phyloP scores from a whole-genome alignment of 345 rosid species.

The Schrenkiella parvula region DNA sequence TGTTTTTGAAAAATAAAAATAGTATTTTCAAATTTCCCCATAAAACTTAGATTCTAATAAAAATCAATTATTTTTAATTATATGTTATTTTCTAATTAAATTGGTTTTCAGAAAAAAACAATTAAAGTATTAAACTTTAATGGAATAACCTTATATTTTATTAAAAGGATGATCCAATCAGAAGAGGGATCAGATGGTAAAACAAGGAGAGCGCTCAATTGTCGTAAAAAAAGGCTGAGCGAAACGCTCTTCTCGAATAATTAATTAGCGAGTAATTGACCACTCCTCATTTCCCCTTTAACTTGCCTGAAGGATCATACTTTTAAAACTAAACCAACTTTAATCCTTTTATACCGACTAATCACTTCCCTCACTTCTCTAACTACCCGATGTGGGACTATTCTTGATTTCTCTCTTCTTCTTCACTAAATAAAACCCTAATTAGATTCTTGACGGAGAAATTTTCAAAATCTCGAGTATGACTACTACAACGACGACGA shows the following conservation, averaged over 20 bases:
- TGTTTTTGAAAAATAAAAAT: too few species aligned
- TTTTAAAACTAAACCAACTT: not conserved
- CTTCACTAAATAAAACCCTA: too few species aligned
- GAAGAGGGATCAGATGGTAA: not conserved
- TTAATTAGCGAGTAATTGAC: not conserved
- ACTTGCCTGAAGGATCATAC: not conserved
- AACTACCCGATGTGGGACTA: not conserved
- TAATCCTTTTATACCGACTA: not conserved
- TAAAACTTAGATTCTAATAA: too few species aligned
- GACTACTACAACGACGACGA: conserved; percentile 40
- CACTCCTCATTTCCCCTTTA: not conserved
- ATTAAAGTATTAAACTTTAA: too few species aligned
- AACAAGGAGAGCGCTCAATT: not conserved
- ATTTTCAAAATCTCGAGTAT: too few species aligned
- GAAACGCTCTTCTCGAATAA: not conserved
- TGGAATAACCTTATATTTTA: too few species aligned
- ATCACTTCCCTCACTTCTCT: not conserved
- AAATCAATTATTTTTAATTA: too few species aligned
- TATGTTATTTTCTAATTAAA: too few species aligned
- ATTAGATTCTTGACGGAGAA: too few species aligned
- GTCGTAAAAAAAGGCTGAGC: not conserved
- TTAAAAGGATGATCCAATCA: not conserved
- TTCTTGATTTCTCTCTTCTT: not conserved
- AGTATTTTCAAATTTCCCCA: too few species aligned
- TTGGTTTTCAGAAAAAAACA: too few species aligned